Conservation (phyloP, 306 rosid species). For the Corylus americana region DNA sequence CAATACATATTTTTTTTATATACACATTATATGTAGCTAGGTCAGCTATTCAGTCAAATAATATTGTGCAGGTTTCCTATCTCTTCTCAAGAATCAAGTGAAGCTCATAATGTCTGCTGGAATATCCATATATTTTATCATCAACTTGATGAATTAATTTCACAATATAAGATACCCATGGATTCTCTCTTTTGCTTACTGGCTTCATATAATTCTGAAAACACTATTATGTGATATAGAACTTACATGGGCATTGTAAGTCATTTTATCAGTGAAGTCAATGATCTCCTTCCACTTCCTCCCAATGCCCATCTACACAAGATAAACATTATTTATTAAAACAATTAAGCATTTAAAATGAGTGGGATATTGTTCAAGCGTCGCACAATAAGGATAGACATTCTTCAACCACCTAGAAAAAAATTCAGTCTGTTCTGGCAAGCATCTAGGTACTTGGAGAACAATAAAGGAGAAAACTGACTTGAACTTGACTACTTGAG, state of each 20-base stretch:
- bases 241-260: constrained; percentile 77
- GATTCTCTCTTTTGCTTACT: constrained; percentile 6
- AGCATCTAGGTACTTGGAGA: background rate
- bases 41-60: too few species aligned
- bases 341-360: background rate
- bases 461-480: background rate
- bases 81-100: too few species aligned
- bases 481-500: background rate
- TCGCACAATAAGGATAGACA: background rate
- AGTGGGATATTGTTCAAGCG: background rate
- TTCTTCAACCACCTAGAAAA: background rate
- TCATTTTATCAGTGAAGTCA: constrained; percentile 68
- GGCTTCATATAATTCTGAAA: background rate
- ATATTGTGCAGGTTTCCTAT: too few species aligned
- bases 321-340: constrained; percentile 2
- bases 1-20: background rate
- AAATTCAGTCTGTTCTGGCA: background rate
- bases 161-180: background rate
- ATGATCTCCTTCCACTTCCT: constrained; percentile 97
- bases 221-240: constrained; percentile 7
- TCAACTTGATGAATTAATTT: too few species aligned
- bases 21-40: background rate
- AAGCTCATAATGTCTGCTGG: too few species aligned
- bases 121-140: too few species aligned
- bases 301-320: constrained; percentile 85